phyloP scores from a whole-genome alignment of 768 basidiomycete species.

The Boletus fagicola region DNA sequence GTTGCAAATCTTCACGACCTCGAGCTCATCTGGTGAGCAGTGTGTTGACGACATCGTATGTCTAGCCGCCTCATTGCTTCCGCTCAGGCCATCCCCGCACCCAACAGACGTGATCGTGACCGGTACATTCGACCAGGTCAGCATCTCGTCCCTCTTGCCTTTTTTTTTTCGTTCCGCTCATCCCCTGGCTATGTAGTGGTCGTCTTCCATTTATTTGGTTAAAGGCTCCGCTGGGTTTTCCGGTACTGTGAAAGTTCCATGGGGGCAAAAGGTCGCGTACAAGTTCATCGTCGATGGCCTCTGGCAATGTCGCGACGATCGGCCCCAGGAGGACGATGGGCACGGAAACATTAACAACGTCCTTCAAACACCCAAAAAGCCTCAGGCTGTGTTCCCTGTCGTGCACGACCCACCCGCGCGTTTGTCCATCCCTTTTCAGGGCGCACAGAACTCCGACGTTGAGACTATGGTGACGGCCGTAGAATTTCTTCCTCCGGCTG shows the following conservation, averaged over 20 bases:
- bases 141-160: conserved; percentile 20
- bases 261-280: conserved; percentile 62
- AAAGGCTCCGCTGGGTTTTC: conserved; percentile 56
- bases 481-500: conserved; percentile 17
- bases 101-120: conserved; percentile 64
- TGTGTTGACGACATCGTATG: conserved; percentile 16
- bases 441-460: conserved; percentile 6
- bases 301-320: conserved; percentile 55
- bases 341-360: conserved; percentile 73
- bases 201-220: conserved; percentile 51
- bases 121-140: conserved; percentile 76
- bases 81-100: conserved; percentile 54
- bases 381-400: conserved; percentile 13
- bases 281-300: conserved; percentile 78
- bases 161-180: conserved; percentile 7
- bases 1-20: conserved; percentile 47
- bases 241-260: conserved; percentile 54
- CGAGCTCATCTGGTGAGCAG: conserved; percentile 49
- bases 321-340: conserved; percentile 59
- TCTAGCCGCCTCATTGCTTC: conserved; percentile 5
- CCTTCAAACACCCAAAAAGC: conserved; percentile 51
- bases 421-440: conserved; percentile 16
- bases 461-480: conserved; percentile 30
- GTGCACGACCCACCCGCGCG: conserved; percentile 3
- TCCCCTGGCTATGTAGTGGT: conserved; percentile 46